Conservation (phyloP, 2,329 filamentous ascomycete species). For the Pseudopithomyces maydicus region DNA sequence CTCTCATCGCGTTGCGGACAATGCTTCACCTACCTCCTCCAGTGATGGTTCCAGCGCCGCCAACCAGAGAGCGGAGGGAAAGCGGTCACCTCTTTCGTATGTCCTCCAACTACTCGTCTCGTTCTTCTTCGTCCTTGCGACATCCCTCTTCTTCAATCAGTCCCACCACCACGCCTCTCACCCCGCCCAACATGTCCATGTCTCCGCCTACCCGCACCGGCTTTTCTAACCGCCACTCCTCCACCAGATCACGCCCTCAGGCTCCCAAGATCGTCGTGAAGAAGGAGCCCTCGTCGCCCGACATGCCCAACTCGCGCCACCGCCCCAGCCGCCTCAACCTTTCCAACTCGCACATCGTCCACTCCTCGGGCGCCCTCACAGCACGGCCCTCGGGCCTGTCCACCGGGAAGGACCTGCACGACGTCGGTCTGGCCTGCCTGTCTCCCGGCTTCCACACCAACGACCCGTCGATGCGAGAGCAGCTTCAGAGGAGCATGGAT, state of each 20-base stretch:
- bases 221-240: constrained; percentile 47
- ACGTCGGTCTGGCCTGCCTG: constrained; percentile 90
- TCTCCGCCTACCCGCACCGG: constrained; percentile 31
- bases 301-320: constrained; percentile 73
- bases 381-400: constrained; percentile 73
- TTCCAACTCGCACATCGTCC: constrained; percentile 57
- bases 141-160: constrained; percentile 27
- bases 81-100: constrained; percentile 59
- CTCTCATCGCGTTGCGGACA: constrained; percentile 40
- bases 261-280: constrained; percentile 89
- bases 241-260: constrained; percentile 57
- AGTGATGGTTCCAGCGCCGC: constrained; percentile 37
- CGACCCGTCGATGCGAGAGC: constrained; percentile 94
- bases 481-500: constrained; percentile 90
- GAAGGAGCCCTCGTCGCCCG: constrained; percentile 90
- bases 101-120: constrained; percentile 39
- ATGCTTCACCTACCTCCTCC: constrained; percentile 48
- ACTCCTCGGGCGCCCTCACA: constrained; percentile 54
- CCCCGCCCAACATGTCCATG: constrained; percentile 29
- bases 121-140: constrained; percentile 27
- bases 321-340: constrained; percentile 79
- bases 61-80: constrained; percentile 52
- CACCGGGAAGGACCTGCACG: constrained; percentile 83
- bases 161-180: constrained; percentile 18
- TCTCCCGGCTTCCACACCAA: constrained; percentile 96